Evolutionary conservation across 2,329 filamentous ascomycete genomes (phyloP).

Genomic region (Alternaria rosae): DNA sequence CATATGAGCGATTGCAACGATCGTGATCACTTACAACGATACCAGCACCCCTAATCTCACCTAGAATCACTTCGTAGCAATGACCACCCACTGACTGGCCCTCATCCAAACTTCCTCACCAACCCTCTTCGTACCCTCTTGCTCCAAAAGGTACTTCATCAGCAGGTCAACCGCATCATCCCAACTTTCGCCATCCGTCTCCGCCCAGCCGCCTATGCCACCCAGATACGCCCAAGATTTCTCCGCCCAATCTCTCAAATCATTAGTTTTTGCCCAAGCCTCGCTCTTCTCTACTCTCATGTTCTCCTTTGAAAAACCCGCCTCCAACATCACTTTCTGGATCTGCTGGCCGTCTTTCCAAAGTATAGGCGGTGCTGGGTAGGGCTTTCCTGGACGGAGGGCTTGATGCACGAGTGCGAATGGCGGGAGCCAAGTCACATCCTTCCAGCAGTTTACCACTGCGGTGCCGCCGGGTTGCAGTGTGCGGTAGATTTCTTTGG

Average conservation of each 20-base stretch:
- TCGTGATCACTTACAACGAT: background rate
- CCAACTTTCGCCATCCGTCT: constrained; percentile 38
- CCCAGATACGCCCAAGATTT: constrained; percentile 42
- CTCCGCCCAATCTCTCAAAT: constrained; percentile 36
- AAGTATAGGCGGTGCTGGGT: constrained; percentile 24
- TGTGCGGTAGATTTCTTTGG: constrained; percentile 50
- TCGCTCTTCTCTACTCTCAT: constrained; percentile 33
- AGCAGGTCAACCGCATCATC: constrained; percentile 38
- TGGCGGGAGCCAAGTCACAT: constrained; percentile 34
- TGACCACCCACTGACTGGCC: constrained; percentile 40
- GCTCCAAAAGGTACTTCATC: constrained; percentile 23
- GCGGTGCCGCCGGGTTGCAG: constrained; percentile 49
- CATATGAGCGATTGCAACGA: background rate
- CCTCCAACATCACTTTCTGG: constrained; percentile 35
- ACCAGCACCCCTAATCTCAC: background rate
- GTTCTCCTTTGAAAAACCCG: constrained; percentile 34
- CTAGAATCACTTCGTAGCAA: constrained; percentile 30
- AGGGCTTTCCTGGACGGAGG: constrained; percentile 27
- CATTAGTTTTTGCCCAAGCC: constrained; percentile 28
- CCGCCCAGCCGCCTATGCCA: constrained; percentile 33
- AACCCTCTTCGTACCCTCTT: constrained; percentile 28
- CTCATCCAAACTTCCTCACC: constrained; percentile 36
- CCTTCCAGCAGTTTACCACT: constrained; percentile 49
- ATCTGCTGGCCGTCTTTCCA: constrained; percentile 41
- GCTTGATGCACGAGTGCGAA: constrained; percentile 27